A percentile compares a stretch with the other conserved stretches of the same genome.
Conservation (phyloP, 306 rosid species). For the Lathyrus sativus region DNA sequence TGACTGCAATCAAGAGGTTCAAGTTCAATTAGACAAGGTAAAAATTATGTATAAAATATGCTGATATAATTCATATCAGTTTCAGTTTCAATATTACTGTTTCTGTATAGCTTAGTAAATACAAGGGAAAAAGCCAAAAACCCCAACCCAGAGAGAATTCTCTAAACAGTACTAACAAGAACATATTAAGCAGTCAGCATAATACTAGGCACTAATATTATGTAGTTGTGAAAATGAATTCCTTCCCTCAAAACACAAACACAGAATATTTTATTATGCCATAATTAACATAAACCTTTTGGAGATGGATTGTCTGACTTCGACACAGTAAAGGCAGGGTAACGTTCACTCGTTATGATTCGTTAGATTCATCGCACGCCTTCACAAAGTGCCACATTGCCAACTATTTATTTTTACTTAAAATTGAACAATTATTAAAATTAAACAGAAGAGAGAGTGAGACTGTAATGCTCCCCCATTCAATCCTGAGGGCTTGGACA, state of each 20-base stretch:
- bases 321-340: too few relatives aligned
- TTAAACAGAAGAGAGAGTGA: too few relatives aligned
- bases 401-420: too few relatives aligned
- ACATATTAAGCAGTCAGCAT: not conserved
- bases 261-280: not conserved
- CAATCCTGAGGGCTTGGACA: too few relatives aligned
- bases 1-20: not conserved
- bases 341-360: too few relatives aligned
- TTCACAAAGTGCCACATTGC: too few relatives aligned
- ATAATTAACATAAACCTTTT: too few relatives aligned
- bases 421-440: too few relatives aligned
- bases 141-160: not conserved
- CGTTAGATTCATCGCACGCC: too few relatives aligned
- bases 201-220: constrained; percentile 22
- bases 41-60: not conserved
- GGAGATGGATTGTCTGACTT: too few relatives aligned
- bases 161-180: not conserved
- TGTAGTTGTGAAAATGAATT: not conserved
- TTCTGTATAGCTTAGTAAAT: not conserved
- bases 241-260: not conserved
- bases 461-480: too few relatives aligned
- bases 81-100: not conserved
- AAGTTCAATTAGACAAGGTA: constrained; percentile 1
- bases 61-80: not conserved
- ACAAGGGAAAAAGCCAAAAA: not conserved